Evolutionary conservation across 495 filamentous ascomycete species (phyloP).

Genomic region (Penicillium simplicissimum): DNA sequence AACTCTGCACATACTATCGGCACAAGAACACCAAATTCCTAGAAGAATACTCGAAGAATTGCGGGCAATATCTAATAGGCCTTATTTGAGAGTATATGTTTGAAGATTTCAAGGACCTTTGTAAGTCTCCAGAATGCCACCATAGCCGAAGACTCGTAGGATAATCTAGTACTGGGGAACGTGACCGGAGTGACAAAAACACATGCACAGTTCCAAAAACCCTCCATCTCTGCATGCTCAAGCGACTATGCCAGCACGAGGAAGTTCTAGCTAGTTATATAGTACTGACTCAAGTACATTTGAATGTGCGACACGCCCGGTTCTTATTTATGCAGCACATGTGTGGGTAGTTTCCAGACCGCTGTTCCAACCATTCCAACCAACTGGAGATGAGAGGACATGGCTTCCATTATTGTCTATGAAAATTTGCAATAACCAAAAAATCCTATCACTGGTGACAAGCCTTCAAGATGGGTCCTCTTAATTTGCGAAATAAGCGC

Average conservation of each 20-base stretch:
- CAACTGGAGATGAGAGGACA: slow-evolving; percentile 1
- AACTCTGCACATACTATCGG: too few relatives aligned
- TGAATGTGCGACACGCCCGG: neutral
- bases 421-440: neutral
- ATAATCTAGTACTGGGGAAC: neutral
- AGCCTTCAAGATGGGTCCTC: neutral
- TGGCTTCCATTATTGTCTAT: too few relatives aligned
- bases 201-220: too few relatives aligned
- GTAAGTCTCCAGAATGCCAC: too few relatives aligned
- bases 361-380: slow-evolving; percentile 23
- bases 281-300: neutral
- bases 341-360: slow-evolving; percentile 21
- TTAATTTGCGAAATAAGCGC: neutral
- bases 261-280: neutral
- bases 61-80: too few relatives aligned
- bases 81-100: too few relatives aligned
- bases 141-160: too few relatives aligned
- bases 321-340: neutral
- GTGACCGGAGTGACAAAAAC: too few relatives aligned
- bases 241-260: neutral
- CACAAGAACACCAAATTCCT: too few relatives aligned
- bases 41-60: too few relatives aligned
- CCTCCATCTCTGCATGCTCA: neutral
- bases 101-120: too few relatives aligned
- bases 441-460: neutral